These are phyloP conservation scores for Kodamaea anthophila DNA, from an alignment of 1,139 yeast species.

Conservation along the genomic window DNA sequence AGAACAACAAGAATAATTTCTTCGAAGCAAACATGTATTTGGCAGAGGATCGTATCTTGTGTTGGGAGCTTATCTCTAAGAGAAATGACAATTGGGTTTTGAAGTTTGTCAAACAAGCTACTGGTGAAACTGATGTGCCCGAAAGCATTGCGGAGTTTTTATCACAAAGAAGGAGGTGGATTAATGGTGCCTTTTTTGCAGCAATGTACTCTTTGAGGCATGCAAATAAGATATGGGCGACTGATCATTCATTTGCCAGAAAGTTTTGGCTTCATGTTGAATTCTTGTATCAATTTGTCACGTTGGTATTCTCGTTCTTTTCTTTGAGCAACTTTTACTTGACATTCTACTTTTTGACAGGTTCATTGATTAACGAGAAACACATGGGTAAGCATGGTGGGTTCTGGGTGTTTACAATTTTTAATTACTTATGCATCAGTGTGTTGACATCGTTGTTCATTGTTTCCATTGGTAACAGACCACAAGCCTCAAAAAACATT, in stretches of 20 bases:
- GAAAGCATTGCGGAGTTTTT: slow-evolving; percentile 85
- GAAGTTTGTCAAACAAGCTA: slow-evolving; percentile 87
- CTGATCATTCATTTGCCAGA: slow-evolving; percentile 74
- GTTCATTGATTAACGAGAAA: slow-evolving; percentile 56
- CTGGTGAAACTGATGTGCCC: slow-evolving; percentile 97
- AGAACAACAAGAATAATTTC: slow-evolving; percentile 53
- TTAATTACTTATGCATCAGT: slow-evolving; percentile 79
- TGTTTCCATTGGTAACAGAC: slow-evolving; percentile 92
- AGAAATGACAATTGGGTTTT: slow-evolving; percentile 83
- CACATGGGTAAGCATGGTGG: slow-evolving; percentile 64
- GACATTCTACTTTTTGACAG: slow-evolving; percentile 89
- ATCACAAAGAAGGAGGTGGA: slow-evolving; percentile 96
- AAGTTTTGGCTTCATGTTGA: slow-evolving; percentile 78
- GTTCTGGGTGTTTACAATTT: slow-evolving; percentile 71
- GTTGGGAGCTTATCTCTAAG: slow-evolving; percentile 96
- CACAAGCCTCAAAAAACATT: slow-evolving; percentile 74
- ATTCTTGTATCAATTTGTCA: slow-evolving; percentile 73
- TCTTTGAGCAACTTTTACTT: slow-evolving; percentile 85
- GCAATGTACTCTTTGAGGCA: slow-evolving; percentile 84
- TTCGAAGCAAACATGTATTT: slow-evolving; percentile 96
- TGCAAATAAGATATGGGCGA: slow-evolving; percentile 73
- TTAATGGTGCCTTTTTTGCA: slow-evolving; percentile 96
- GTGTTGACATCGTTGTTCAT: slow-evolving; percentile 79
- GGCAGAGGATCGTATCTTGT: slow-evolving; percentile 93
- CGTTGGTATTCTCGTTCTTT: slow-evolving; percentile 78